Evolutionary conservation across 2,329 filamentous ascomycete species (phyloP).

Genomic region (Alternaria ventricosa): DNA sequence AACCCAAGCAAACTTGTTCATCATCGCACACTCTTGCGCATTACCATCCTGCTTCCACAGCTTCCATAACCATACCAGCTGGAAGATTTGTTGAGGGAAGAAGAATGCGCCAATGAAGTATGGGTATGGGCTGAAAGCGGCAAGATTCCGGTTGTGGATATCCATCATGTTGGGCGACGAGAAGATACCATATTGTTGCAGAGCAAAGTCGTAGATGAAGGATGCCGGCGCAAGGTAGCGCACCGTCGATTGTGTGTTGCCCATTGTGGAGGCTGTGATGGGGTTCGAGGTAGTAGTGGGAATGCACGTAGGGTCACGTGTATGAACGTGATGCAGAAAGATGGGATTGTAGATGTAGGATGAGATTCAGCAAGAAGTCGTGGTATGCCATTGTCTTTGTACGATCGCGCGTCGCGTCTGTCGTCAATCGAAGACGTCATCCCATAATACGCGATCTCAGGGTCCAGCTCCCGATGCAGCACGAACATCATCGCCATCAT

Average conservation of each 20-base stretch:
- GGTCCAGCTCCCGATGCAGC: constrained; percentile 10
- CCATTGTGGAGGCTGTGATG: constrained; percentile 24
- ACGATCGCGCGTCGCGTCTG: not conserved
- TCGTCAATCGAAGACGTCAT: constrained; percentile 13
- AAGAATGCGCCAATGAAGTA: constrained; percentile 67
- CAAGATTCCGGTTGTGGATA: constrained; percentile 63
- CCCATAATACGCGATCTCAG: constrained; percentile 4
- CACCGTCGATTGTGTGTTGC: constrained; percentile 60
- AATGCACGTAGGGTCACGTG: not conserved
- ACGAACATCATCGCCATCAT: constrained; percentile 11
- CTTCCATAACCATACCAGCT: constrained; percentile 64
- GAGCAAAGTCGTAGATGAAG: constrained; percentile 64
- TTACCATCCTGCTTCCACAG: constrained; percentile 58
- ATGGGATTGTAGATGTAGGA: not conserved
- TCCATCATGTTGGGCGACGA: constrained; percentile 65
- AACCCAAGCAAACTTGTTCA: constrained; percentile 62
- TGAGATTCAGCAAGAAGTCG: not conserved
- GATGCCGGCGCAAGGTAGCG: constrained; percentile 62
- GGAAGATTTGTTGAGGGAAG: constrained; percentile 66
- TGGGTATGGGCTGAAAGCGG: constrained; percentile 65
- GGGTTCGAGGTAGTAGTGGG: not conserved
- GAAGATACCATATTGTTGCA: constrained; percentile 66
- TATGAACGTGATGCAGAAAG: not conserved
- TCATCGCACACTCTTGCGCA: constrained; percentile 55
- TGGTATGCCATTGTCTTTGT: constrained; percentile 1